Evolutionary conservation across 495 filamentous ascomycete species (phyloP).

Genomic region (Penicillium longicatenatum): DNA sequence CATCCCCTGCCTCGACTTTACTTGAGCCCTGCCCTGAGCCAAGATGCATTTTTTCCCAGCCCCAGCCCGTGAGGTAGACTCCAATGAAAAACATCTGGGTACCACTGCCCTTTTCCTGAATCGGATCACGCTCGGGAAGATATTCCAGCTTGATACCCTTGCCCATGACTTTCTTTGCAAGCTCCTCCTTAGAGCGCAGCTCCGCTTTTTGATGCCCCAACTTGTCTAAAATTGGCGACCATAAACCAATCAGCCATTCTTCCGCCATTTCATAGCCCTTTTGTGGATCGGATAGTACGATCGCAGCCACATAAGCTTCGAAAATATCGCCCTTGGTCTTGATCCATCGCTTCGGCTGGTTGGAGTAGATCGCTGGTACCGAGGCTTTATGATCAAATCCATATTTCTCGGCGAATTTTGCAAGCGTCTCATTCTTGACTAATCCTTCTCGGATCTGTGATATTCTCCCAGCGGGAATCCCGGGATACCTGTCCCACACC

Average conservation of each 20-base stretch:
- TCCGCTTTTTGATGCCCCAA: constrained; percentile 41
- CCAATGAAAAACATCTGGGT: constrained; percentile 68
- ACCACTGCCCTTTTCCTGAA: constrained; percentile 54
- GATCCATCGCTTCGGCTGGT: constrained; percentile 51
- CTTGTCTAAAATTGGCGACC: constrained; percentile 52
- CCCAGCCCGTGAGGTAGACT: constrained; percentile 72
- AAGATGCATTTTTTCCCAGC: constrained; percentile 62
- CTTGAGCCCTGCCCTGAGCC: constrained; percentile 67
- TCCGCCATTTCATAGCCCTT: constrained; percentile 61
- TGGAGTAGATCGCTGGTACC: constrained; percentile 46
- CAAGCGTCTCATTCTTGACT: constrained; percentile 77
- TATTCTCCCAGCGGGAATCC: constrained; percentile 57
- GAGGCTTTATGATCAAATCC: constrained; percentile 62
- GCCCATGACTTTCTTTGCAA: constrained; percentile 57
- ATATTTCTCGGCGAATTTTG: constrained; percentile 64
- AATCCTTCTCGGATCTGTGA: constrained; percentile 68
- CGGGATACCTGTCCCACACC: constrained; percentile 63
- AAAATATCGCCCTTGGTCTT: constrained; percentile 85
- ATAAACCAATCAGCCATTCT: constrained; percentile 70
- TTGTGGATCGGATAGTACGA: constrained; percentile 63
- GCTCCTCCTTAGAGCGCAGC: constrained; percentile 51
- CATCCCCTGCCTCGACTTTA: constrained; percentile 73
- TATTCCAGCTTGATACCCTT: constrained; percentile 69
- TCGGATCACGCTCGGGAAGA: constrained; percentile 51
- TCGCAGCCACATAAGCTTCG: constrained; percentile 82